These are phyloP conservation scores for Prunus salicina DNA, from an alignment of 306 rosid genomes.

Conservation along the genomic window DNA sequence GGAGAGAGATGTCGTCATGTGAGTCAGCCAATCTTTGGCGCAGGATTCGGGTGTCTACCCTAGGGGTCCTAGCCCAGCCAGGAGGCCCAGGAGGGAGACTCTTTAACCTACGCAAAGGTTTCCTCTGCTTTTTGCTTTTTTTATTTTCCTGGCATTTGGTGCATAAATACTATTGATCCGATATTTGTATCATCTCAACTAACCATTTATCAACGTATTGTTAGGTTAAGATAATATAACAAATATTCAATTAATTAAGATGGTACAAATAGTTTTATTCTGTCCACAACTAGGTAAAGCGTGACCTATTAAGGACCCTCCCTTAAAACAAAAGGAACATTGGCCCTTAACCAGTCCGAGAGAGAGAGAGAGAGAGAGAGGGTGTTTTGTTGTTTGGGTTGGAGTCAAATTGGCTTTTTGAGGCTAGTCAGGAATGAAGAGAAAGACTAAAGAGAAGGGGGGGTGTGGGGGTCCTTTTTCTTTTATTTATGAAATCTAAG, in stretches of 20 bases:
- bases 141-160: not conserved
- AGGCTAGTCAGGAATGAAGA: slow-evolving; percentile 12
- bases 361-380: slow-evolving; percentile 22
- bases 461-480: slow-evolving; percentile 43
- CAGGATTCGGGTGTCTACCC: slow-evolving; percentile 69
- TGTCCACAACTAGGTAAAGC: too few species aligned
- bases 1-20: slow-evolving; percentile 41
- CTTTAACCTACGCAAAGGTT: slow-evolving; percentile 25
- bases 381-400: slow-evolving; percentile 13
- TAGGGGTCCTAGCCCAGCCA: slow-evolving; percentile 37
- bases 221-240: not conserved
- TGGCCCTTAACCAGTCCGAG: slow-evolving; percentile 29
- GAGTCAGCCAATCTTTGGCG: slow-evolving; percentile 80
- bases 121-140: not conserved
- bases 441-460: slow-evolving; percentile 1
- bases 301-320: slow-evolving; percentile 3
- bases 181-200: not conserved
- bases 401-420: slow-evolving; percentile 12
- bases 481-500: slow-evolving; percentile 49
- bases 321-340: slow-evolving; percentile 5
- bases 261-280: not conserved
- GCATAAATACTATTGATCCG: not conserved
- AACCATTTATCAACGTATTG: not conserved
- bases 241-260: too few species aligned
- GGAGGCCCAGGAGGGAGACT: slow-evolving; percentile 13